These are phyloP conservation scores for Mariannaea sp. DNA, from an alignment of 2,329 filamentous ascomycete species.

Conservation along the genomic window DNA sequence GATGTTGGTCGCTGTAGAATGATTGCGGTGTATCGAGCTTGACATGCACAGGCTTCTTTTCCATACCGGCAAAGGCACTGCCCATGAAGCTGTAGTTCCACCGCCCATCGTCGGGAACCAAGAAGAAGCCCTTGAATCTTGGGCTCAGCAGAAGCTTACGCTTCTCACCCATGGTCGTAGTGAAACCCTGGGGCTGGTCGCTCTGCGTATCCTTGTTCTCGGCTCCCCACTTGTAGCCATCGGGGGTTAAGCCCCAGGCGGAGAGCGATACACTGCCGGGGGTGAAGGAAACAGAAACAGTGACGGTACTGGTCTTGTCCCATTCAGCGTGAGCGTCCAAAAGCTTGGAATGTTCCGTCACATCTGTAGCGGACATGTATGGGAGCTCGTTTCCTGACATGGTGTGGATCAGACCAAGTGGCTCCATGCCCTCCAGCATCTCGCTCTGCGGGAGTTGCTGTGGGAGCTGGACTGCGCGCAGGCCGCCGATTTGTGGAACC, in stretches of 20 bases:
- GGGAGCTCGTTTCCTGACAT: slow-evolving; percentile 91
- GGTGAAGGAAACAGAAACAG: slow-evolving; percentile 94
- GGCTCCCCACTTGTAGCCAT: slow-evolving; percentile 94
- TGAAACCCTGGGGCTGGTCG: slow-evolving; percentile 93
- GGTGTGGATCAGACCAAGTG: slow-evolving; percentile 93
- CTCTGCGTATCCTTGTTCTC: slow-evolving; percentile 93
- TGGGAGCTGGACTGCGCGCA: slow-evolving; percentile 88
- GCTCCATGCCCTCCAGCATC: slow-evolving; percentile 83
- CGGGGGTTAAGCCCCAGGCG: slow-evolving; percentile 89
- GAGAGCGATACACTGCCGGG: slow-evolving; percentile 94
- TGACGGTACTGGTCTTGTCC: slow-evolving; percentile 86
- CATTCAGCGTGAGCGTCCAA: slow-evolving; percentile 73
- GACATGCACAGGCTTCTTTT: slow-evolving; percentile 90
- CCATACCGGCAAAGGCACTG: slow-evolving; percentile 80
- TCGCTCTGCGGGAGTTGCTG: slow-evolving; percentile 91
- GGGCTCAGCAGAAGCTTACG: slow-evolving; percentile 92
- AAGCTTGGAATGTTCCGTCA: slow-evolving; percentile 89
- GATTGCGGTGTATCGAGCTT: slow-evolving; percentile 89
- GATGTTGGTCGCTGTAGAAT: slow-evolving; percentile 92
- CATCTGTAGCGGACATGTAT: slow-evolving; percentile 95
- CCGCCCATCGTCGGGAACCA: slow-evolving; percentile 84
- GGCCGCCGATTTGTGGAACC: slow-evolving; percentile 94
- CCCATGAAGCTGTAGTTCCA: slow-evolving; percentile 99
- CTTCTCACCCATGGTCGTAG: slow-evolving; percentile 90
- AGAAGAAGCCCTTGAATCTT: slow-evolving; percentile 92